These are phyloP conservation scores for Plantago rigida DNA, from an alignment of 305 asterid species.

Conservation along the genomic window DNA sequence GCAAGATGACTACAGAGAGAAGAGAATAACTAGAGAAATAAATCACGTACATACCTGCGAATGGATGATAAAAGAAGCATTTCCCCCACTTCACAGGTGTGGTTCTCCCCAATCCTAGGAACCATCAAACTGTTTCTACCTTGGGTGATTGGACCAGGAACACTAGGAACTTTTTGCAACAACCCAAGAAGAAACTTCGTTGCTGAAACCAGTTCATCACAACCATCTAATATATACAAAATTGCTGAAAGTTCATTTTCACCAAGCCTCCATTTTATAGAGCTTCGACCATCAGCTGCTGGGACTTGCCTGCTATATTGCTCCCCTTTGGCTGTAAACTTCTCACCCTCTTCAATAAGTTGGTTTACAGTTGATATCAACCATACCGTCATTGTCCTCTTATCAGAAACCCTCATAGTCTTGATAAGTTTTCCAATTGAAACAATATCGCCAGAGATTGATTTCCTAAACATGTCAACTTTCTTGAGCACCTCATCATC, in stretches of 20 bases:
- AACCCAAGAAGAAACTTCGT: conserved; percentile 78
- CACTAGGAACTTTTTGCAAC: conserved; percentile 66
- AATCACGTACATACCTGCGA: conserved; percentile 54
- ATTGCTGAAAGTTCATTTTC: conserved; percentile 73
- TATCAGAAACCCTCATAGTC: conserved; percentile 61
- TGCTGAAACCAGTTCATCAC: conserved; percentile 66
- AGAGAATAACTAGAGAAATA: conserved; percentile 15
- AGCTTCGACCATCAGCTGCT: conserved; percentile 56
- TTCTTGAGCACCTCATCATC: conserved; percentile 57
- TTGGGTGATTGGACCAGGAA: conserved; percentile 46
- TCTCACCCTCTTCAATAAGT: conserved; percentile 74
- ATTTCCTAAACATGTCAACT: conserved; percentile 42
- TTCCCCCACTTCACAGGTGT: conserved; percentile 67
- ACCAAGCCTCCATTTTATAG: conserved; percentile 73
- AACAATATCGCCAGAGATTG: conserved; percentile 48
- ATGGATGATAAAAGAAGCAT: conserved; percentile 68
- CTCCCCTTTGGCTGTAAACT: conserved; percentile 49
- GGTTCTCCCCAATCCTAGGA: conserved; percentile 58
- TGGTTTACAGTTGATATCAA: conserved; percentile 61
- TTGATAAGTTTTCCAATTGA: conserved; percentile 64
- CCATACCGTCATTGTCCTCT: conserved; percentile 63
- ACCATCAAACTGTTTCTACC: conserved; percentile 51
- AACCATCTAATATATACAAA: conserved; percentile 74
- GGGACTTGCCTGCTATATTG: conserved; percentile 53
- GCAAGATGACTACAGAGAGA: no score